phyloP scores from a whole-genome alignment of 805 yeast species.

The Cyberlindnera americana region DNA sequence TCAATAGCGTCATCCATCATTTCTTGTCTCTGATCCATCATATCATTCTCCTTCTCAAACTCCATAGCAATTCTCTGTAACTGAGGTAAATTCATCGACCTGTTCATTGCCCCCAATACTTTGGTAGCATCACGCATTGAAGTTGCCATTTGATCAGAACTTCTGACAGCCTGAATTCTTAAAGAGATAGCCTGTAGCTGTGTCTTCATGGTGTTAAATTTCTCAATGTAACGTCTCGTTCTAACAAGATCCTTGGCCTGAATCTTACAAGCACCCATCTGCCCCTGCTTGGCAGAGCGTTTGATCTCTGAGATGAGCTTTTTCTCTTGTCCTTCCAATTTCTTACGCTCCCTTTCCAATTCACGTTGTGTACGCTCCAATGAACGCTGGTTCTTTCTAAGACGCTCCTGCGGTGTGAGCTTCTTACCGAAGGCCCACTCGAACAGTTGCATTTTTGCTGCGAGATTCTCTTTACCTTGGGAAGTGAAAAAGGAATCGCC shows the following conservation, averaged over 20 bases:
- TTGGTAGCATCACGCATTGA: conserved; percentile 94
- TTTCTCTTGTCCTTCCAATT: conserved; percentile 90
- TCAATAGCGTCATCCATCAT: conserved; percentile 98
- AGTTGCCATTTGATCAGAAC: conserved; percentile 91
- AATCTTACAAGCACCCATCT: conserved; percentile 82
- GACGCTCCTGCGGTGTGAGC: conserved; percentile 89
- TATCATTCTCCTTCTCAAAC: conserved; percentile 87
- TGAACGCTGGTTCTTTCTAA: conserved; percentile 93
- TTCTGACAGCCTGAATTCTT: conserved; percentile 85
- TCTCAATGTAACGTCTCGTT: conserved; percentile 74
- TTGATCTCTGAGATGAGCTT: conserved; percentile 81
- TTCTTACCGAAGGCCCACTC: conserved; percentile 97
- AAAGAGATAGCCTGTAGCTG: conserved; percentile 93
- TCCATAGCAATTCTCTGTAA: conserved; percentile 89
- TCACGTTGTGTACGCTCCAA: conserved; percentile 93
- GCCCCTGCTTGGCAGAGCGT: conserved; percentile 87
- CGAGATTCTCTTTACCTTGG: too few relatives aligned
- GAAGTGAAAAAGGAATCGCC: too few relatives aligned
- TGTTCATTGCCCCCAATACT: conserved; percentile 80
- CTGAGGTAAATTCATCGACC: conserved; percentile 87
- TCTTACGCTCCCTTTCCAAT: conserved; percentile 78
- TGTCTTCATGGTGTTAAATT: conserved; percentile 89
- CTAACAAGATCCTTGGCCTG: conserved; percentile 95
- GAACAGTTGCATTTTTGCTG: conserved; percentile 51
- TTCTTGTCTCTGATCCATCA: conserved; percentile 98